Evolutionary conservation across 1,139 yeast genomes (phyloP), one percentile per base, ranked within the genome.

Genomic region (Blastobotrys malaysiensis): DNA sequence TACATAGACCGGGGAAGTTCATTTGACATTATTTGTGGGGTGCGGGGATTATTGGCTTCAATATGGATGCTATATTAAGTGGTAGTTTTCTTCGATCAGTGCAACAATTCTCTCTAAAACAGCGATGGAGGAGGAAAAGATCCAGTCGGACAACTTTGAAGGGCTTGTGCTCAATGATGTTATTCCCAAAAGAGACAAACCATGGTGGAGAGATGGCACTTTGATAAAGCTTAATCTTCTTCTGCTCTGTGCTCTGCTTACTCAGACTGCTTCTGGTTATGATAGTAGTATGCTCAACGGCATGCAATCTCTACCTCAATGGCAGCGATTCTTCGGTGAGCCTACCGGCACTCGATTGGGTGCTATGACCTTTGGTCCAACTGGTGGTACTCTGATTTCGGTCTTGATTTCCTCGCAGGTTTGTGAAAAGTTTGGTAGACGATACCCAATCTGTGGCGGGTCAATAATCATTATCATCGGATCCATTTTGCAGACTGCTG

Each of bases 231-330:
- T 79, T 56, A 73, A 75, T 56, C 52, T 69, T 22, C 60, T 76
- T 74, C 80, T 46, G 26, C 48, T 55, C 11, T 52, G 55, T 14
- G 55, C 57, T 11, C 48, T 58, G 19, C 46, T 58, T 47, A 54
- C 57, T 20, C 58, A 53, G 43, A 55, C 57, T 3, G 76, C 74
- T 58, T 73, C 72, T 46, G 83, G 83, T 31, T 79, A 73, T 58
- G 83, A 79, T 66, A 80, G 81, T 50, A 74, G 79, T 5, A 65
- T 79, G 69, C 65, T 79, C 66, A 79, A 79, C 58, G 80, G 80
- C 48, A 69, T 80, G 55, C 83, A 79, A 60, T 67, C 79, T 2
- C 69, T 79, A 53, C 59, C 61, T 0, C 60, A 61, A 22, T 77
- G 79, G 79, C 56, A 62, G 57, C 48, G 50, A 14, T 62, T 53